Evolutionary conservation across 1,284 basidiomycete genomes (phyloP).

Genomic region (Peniophora sp.): DNA sequence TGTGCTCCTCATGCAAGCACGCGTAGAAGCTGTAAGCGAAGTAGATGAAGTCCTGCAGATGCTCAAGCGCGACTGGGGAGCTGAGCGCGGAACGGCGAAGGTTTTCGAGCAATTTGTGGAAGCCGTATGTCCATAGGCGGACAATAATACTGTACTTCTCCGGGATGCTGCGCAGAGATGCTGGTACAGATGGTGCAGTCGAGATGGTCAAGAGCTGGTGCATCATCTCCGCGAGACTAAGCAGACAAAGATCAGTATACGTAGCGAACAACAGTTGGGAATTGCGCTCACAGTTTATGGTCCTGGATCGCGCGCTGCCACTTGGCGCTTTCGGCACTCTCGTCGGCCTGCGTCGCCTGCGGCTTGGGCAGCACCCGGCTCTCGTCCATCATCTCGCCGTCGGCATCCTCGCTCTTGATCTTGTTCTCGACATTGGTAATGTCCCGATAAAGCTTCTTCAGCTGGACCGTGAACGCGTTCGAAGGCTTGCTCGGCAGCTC

Average conservation of each 20-base stretch:
- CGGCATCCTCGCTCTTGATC: constrained; percentile 56
- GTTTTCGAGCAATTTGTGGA: constrained; percentile 85
- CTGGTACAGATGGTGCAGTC: constrained; percentile 79
- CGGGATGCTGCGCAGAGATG: constrained; percentile 83
- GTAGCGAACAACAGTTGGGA: constrained; percentile 5
- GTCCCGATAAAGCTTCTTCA: constrained; percentile 75
- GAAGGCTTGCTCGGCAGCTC: constrained; percentile 36
- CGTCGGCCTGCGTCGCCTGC: constrained; percentile 24
- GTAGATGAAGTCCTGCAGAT: constrained; percentile 72
- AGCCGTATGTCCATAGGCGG: constrained; percentile 87
- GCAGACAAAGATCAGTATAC: neutral
- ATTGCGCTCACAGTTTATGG: constrained; percentile 56
- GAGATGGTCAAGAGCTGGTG: constrained; percentile 84
- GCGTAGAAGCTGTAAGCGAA: constrained; percentile 95
- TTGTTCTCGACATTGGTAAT: constrained; percentile 69
- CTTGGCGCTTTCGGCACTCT: constrained; percentile 55
- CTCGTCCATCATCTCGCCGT: constrained; percentile 37
- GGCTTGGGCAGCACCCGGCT: constrained; percentile 49
- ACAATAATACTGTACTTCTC: constrained; percentile 93
- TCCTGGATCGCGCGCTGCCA: constrained; percentile 59
- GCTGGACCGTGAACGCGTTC: constrained; percentile 63
- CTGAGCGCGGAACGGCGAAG: constrained; percentile 78
- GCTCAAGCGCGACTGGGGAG: constrained; percentile 48
- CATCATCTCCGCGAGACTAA: constrained; percentile 81
- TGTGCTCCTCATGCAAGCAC: constrained; percentile 78